Evolutionary conservation across 1,284 basidiomycete species (phyloP), one percentile per base, ranked within the genome.

Genomic region (Trichosporon sp.): DNA sequence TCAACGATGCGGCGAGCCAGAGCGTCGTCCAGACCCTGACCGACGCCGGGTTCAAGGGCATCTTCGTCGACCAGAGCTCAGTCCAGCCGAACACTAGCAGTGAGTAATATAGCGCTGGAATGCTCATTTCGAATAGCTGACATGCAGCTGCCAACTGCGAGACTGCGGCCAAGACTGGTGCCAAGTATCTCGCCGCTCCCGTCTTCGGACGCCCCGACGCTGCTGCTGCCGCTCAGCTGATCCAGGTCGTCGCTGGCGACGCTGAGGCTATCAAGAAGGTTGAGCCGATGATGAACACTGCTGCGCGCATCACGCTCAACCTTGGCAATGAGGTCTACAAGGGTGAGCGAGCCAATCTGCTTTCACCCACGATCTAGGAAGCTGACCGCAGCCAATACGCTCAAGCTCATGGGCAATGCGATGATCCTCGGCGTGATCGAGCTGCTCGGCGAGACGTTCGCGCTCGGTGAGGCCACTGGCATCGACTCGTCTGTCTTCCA

Each of bases 401-500:
- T 78, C 60, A 78, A 78, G 68, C 69, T 76, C 14, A 70, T 76
- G 62, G 77, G 75, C 23, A 79, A 79, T 61, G 70, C 68, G 32
- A 61, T 74, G 25, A 65, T 77, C 34, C 65, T 78, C 21, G 74
- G 72, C n/a, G 69, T 70, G 49, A 73, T 79, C 59, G 71, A 79
- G 69, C 66, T 77, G 9, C 68, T 78, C 36, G 65, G 68, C 19
- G 77, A 79, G 66, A 67, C 70, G 6, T 77, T 74, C 59, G 70
- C 77, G 10, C 65, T 79, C 31, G 71, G 66, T 31, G 74, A 77
- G 54, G 66, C 69, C 3, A 69, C 73, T 19, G 74, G 66, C 13
- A 69, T 76, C 29, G 72, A 74, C 56, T 64, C 67, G 7, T 56
- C 56, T 10, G 65, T 65, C 21, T 71, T 72, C 60, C 70, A 69